These are phyloP conservation scores for Talaromyces verruculosus DNA, from an alignment of 2,329 filamentous ascomycete species.

Conservation along the genomic window DNA sequence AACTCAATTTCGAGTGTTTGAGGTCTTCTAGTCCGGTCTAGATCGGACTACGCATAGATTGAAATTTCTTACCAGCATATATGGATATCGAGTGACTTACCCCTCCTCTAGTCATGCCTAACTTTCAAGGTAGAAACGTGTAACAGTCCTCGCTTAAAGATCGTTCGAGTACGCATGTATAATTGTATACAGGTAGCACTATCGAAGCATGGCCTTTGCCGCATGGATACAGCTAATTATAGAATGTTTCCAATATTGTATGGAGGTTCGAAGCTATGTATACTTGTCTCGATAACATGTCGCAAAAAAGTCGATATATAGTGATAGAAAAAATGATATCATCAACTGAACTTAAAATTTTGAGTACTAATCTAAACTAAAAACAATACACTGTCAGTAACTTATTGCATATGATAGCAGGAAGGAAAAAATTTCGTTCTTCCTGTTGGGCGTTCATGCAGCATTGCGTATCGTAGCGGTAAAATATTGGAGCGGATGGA, in stretches of 20 bases:
- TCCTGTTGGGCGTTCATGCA: slow-evolving; percentile 20
- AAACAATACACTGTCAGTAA: neutral
- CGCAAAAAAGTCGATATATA: neutral
- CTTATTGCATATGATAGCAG: neutral
- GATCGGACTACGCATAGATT: neutral
- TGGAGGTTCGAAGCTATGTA: too few relatives aligned
- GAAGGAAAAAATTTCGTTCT: neutral
- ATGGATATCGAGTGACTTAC: neutral
- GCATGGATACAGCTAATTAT: neutral
- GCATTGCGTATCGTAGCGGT: slow-evolving; percentile 4
- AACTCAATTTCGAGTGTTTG: neutral
- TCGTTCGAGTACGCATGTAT: neutral
- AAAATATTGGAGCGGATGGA: neutral
- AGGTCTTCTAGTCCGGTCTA: neutral
- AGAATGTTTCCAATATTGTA: neutral
- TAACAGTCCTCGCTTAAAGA: neutral
- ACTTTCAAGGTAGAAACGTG: neutral
- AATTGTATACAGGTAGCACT: neutral
- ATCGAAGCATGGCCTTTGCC: neutral
- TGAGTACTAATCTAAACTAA: neutral
- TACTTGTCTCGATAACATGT: neutral
- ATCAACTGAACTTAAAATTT: neutral
- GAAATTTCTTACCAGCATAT: neutral
- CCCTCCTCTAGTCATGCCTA: neutral
- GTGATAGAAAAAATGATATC: neutral